These are phyloP conservation scores for Aschersonia sp. DNA, from an alignment of 2,329 filamentous ascomycete species.

Conservation along the genomic window DNA sequence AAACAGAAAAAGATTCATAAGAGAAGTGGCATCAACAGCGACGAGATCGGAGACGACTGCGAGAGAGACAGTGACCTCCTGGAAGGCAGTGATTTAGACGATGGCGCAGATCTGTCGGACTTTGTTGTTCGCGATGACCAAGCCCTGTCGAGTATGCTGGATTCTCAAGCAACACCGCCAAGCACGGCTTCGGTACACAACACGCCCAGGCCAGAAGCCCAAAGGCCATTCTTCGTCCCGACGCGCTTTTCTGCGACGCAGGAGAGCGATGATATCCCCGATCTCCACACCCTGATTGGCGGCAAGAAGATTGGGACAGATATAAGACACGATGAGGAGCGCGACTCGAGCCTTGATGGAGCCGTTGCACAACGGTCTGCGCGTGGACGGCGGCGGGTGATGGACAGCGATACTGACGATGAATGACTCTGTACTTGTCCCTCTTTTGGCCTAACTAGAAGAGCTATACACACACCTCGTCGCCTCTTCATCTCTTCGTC, in stretches of 20 bases:
- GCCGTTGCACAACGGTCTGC: constrained; percentile 5
- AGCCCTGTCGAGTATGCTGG: constrained; percentile 20
- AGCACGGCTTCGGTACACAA: constrained; percentile 8
- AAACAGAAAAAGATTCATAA: constrained; percentile 9
- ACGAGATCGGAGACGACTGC: constrained; percentile 37
- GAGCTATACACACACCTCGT: no score
- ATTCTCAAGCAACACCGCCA: constrained; percentile 15
- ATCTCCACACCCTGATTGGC: constrained; percentile 15
- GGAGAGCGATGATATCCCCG: constrained; percentile 24
- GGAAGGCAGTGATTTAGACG: constrained; percentile 31
- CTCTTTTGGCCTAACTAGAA: no score
- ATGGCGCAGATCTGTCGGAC: constrained; percentile 35
- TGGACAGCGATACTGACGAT: constrained; percentile 17
- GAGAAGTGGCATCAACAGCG: constrained; percentile 22
- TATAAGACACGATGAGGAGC: constrained; percentile 3
- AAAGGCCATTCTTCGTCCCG: constrained; percentile 22
- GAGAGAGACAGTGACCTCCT: constrained; percentile 31
- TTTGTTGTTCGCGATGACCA: constrained; percentile 41
- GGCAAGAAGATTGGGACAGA: constrained; percentile 1
- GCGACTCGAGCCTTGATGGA: constrained; percentile 3
- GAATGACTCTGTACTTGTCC: constrained; percentile 1
- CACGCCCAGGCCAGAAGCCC: constrained; percentile 5
- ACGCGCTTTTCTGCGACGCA: constrained; percentile 23
- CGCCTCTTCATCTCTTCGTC: no score
- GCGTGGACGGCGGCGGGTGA: constrained; percentile 14